Evolutionary conservation across 306 rosid genomes (phyloP), one percentile per base, ranked within the genome.

Genomic region (Inga oerstediana): DNA sequence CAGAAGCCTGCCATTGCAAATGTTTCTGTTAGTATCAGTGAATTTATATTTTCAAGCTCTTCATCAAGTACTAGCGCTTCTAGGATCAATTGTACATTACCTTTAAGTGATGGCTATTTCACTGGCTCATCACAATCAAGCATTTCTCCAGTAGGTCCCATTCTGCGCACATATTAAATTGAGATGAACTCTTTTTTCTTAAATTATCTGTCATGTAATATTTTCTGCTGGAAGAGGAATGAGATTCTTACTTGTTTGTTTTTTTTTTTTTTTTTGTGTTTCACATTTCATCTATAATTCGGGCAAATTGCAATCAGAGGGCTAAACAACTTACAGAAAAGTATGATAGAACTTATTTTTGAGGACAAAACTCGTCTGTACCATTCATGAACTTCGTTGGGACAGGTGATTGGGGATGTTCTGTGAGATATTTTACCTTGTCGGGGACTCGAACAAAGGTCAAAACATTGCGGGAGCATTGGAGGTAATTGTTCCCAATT

Each of bases 111-210:
- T 69, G 45, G 51, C 27, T 69, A 9, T 10, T 19, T 9, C 32
- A 39, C 32, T 69, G 51, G 74, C 14, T 69, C 74, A 24, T 69
- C 74, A 69, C 74, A 69, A 20, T 69, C 74, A 19, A 39, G 49
- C 73, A 68, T 17, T 37, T 68, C 73, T 68, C 48, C 45, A 37
- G 24, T 39, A 8, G 17, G 13, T 4, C 32, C 74, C 49, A 45
- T 69, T 17, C 74, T 39, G 24, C 49, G 20, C n/a, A 69, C 74
- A 39, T 41, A 69, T 45, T 39, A 20, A 41, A 20, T 20, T 69
- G 51, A 69, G 49, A 10, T 39, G 30, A 19, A 34, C 41, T 66
- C 5, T 8, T 19, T 34, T 66, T 66, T 15, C 12, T 1, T 16
- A 39, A 39, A 3, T 61, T 3, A 15, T 67, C 1, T 30, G 17